These are phyloP conservation scores for Nadsonia fulvescens DNA, from an alignment of 805 yeast genomes.

Conservation along the genomic window DNA sequence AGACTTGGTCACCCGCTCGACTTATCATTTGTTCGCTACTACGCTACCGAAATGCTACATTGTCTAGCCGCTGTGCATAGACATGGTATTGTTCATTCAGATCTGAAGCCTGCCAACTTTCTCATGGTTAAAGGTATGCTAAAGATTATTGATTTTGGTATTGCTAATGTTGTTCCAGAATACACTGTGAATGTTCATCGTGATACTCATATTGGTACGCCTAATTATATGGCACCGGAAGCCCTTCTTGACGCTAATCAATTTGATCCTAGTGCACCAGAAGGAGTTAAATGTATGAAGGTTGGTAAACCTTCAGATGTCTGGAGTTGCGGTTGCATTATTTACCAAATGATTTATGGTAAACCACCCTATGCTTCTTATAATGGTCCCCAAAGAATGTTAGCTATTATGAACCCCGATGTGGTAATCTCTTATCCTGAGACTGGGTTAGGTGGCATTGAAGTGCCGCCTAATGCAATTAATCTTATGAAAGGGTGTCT, in stretches of 20 bases:
- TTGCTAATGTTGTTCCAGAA: conserved; percentile 79
- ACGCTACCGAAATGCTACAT: conserved; percentile 56
- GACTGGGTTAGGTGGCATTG: conserved; percentile 35
- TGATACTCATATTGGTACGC: conserved; percentile 86
- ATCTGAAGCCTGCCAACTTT: conserved; percentile 43
- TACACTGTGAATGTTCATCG: conserved; percentile 80
- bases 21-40: conserved; percentile 59
- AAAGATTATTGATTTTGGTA: conserved; percentile 86
- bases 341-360: conserved; percentile 91
- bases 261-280: conserved; percentile 14
- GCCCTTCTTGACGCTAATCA: conserved; percentile 48
- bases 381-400: conserved; percentile 55
- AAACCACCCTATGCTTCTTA: conserved; percentile 74
- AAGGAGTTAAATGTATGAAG: conserved; percentile 32
- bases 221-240: conserved; percentile 97
- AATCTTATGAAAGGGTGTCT: conserved; percentile 60
- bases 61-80: conserved; percentile 83
- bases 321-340: conserved; percentile 95
- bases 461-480: conserved; percentile 52
- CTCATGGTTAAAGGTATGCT: conserved; percentile 54
- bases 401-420: conserved; percentile 77
- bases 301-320: conserved; percentile 92
- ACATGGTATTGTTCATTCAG: conserved; percentile 72
- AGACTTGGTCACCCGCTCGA: conserved; percentile 38
- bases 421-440: conserved; percentile 51